Percentiles rank a stretch among this genome's conserved stretches.
Evolutionary conservation across 371 early-diverging fungal genomes (phyloP).

Genomic region (Mortierella sp.): DNA sequence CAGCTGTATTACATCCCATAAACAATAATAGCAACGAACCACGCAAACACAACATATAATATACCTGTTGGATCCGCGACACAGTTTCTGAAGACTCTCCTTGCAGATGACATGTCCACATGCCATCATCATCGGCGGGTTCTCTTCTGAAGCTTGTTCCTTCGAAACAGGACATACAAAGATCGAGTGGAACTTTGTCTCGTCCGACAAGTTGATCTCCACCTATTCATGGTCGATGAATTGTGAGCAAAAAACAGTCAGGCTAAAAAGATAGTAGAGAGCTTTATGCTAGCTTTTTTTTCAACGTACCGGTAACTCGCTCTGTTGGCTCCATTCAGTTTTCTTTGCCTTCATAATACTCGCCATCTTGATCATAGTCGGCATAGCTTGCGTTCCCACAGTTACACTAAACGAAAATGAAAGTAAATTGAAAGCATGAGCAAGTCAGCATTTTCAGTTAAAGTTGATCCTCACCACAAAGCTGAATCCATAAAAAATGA

Average conservation of each 20-base stretch:
- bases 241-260: no score
- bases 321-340: conserved; percentile 91
- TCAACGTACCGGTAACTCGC: conserved; percentile 84
- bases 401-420: conserved; percentile 61
- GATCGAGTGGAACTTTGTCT: conserved; percentile 91
- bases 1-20: no score
- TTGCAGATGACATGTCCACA: conserved; percentile 98
- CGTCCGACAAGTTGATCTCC: conserved; percentile 86
- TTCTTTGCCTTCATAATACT: conserved; percentile 84
- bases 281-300: neutral
- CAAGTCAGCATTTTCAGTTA: neutral
- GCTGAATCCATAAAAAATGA: no score
- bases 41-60: neutral
- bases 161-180: conserved; percentile 98
- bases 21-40: no score
- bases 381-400: conserved; percentile 92
- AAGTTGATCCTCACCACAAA: no score
- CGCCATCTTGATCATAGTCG: conserved; percentile 90
- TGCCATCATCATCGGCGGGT: conserved; percentile 98
- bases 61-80: conserved; percentile 39
- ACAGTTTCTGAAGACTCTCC: conserved; percentile 88
- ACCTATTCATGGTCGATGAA: conserved; percentile 57
- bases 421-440: neutral
- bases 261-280: no score
- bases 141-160: conserved; percentile 91